Percentiles rank a stretch among this genome's conserved stretches.
Evolutionary conservation across 176 grass and related monocot genomes (phyloP).

Genomic region (Paspalum notatum): DNA sequence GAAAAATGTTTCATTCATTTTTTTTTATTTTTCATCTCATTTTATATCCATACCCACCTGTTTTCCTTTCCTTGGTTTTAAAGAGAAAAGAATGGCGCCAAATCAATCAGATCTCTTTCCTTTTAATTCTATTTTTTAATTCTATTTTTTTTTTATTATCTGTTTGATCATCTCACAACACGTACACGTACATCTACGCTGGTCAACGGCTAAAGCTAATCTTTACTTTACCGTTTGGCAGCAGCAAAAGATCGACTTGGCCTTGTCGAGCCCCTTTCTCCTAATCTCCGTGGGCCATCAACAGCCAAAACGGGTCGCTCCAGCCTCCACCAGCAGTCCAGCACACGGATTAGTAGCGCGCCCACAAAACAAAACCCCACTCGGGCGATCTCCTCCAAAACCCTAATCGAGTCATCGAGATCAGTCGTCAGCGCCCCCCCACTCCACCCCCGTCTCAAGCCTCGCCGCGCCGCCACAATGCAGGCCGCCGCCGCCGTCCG

Average conservation of each 20-base stretch:
- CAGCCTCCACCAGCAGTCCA: not conserved
- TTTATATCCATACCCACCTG: no score
- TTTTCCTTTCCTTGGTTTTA: no score
- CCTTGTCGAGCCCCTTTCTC: not conserved
- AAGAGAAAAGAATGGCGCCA: no score
- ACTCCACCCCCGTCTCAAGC: not conserved
- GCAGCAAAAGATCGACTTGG: slow-evolving; percentile 6
- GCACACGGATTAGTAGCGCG: slow-evolving; percentile 8
- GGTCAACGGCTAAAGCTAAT: not conserved
- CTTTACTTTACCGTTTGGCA: not conserved
- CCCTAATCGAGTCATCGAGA: slow-evolving; percentile 31
- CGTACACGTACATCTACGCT: no score
- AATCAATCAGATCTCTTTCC: no score
- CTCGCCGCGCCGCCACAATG: slow-evolving; percentile 52
- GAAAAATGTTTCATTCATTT: no score
- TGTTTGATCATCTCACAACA: no score
- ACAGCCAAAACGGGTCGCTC: not conserved
- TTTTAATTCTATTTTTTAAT: no score
- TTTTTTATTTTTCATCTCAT: no score
- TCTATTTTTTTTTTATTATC: no score
- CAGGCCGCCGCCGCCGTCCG: slow-evolving; percentile 57
- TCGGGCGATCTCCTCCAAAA: slow-evolving; percentile 29
- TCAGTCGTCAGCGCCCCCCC: not conserved
- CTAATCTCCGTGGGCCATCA: not conserved
- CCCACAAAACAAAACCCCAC: slow-evolving; percentile 40